Conservation (phyloP, 306 rosid genomes). For the Oemleria cerasiformis region DNA sequence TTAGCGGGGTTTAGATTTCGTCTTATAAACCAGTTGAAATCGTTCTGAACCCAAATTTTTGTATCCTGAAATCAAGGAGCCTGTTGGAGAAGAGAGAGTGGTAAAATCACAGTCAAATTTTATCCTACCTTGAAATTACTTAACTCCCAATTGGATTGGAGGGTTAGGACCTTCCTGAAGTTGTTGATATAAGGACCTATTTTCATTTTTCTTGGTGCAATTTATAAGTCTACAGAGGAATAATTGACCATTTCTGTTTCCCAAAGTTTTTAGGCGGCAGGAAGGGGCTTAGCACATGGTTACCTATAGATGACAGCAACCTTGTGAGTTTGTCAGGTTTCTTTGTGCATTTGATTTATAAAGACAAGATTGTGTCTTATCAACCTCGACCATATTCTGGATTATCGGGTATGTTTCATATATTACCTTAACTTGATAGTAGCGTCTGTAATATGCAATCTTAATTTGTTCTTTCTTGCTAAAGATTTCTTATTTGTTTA, state of each 20-base stretch:
- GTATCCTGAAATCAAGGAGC: too few species aligned
- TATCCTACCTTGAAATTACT: too few species aligned
- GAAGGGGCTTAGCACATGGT: not conserved
- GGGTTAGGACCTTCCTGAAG: too few species aligned
- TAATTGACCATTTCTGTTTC: not conserved
- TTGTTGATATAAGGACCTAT: too few species aligned
- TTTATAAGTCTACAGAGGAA: too few species aligned
- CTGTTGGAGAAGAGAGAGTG: too few species aligned
- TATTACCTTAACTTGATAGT: slow-evolving; percentile 40
- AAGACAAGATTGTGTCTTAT: slow-evolving; percentile 97
- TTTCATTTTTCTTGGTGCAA: too few species aligned
- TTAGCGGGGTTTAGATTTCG: too few species aligned
- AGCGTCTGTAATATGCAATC: slow-evolving; percentile 26
- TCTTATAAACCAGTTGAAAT: too few species aligned
- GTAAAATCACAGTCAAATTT: too few species aligned
- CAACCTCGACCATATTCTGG: slow-evolving; percentile 83
- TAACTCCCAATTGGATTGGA: too few species aligned
- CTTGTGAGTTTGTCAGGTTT: slow-evolving; percentile 55
- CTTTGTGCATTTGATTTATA: slow-evolving; percentile 83
- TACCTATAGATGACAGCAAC: slow-evolving; percentile 18
- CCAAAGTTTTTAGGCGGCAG: not conserved
- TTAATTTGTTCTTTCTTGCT: slow-evolving; percentile 17
- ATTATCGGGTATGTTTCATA: slow-evolving; percentile 70
- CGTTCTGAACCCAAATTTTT: too few species aligned
- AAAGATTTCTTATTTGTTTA: not conserved